These are phyloP conservation scores for Bisporella sp. DNA, from an alignment of 2,329 filamentous ascomycete species.

Conservation along the genomic window DNA sequence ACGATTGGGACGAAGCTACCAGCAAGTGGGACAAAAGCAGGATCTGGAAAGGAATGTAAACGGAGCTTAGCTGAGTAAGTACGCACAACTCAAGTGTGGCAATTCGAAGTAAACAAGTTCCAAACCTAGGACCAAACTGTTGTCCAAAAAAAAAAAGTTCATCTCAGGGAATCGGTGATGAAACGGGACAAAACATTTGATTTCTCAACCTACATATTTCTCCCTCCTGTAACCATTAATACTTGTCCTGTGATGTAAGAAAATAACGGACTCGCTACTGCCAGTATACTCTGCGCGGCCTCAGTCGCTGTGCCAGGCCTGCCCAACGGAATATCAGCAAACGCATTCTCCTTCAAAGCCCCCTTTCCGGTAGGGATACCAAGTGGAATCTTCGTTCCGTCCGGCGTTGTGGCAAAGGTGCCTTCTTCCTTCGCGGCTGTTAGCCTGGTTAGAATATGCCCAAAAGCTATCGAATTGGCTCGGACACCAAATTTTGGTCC, in stretches of 20 bases:
- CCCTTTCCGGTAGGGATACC: constrained; percentile 62
- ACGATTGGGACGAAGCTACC: too few relatives aligned
- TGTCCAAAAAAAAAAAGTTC: background rate
- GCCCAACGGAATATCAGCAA: constrained; percentile 70
- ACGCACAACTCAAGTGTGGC: too few relatives aligned
- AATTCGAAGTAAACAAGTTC: too few relatives aligned
- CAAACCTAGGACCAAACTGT: too few relatives aligned
- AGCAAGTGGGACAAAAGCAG: too few relatives aligned
- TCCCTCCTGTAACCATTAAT: constrained; percentile 76
- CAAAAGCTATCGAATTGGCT: constrained; percentile 79
- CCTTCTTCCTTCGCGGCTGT: constrained; percentile 82
- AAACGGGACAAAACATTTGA: background rate
- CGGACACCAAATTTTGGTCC: constrained; percentile 76
- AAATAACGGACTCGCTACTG: constrained; percentile 74
- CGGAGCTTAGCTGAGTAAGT: too few relatives aligned
- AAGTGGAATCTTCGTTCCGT: constrained; percentile 66
- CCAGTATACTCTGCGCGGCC: constrained; percentile 70
- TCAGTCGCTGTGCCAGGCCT: constrained; percentile 73
- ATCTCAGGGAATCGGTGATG: background rate
- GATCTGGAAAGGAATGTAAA: too few relatives aligned
- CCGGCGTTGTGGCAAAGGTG: constrained; percentile 68
- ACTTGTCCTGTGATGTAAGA: constrained; percentile 84
- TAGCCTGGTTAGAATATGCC: constrained; percentile 70
- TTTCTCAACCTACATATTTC: constrained; percentile 43
- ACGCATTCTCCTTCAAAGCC: constrained; percentile 33